Evolutionary conservation across 345 rosid species (phyloP).

Genomic region (Dovyalis caffra): DNA sequence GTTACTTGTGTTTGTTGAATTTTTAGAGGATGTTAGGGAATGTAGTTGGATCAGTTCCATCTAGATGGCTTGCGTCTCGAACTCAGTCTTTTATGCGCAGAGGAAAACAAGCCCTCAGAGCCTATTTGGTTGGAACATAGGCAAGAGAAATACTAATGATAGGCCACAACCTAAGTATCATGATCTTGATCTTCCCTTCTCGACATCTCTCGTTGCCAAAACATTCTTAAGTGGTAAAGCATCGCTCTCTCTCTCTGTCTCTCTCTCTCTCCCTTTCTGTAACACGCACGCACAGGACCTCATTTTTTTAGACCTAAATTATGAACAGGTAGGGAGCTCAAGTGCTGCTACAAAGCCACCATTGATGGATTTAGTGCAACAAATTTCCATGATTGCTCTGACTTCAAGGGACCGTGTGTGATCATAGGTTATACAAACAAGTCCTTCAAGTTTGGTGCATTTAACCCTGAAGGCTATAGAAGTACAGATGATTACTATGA

Average conservation of each 20-base stretch:
- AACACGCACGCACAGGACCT: not conserved
- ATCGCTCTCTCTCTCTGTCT: constrained; percentile 7
- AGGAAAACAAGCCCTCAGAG: constrained; percentile 31
- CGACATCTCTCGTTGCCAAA: constrained; percentile 54
- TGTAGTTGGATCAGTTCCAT: not conserved
- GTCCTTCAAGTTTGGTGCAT: constrained; percentile 77
- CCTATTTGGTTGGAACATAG: constrained; percentile 62
- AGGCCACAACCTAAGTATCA: constrained; percentile 47
- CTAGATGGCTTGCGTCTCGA: constrained; percentile 51
- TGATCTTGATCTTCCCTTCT: constrained; percentile 56
- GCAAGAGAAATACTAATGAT: constrained; percentile 34
- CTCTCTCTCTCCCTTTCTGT: not conserved
- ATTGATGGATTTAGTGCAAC: constrained; percentile 80
- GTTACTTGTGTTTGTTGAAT: not conserved
- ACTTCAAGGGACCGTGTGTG: constrained; percentile 93
- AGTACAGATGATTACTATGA: constrained; percentile 89
- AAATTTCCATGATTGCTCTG: constrained; percentile 66
- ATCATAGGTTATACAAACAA: constrained; percentile 67
- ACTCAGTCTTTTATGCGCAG: constrained; percentile 24
- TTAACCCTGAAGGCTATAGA: constrained; percentile 81
- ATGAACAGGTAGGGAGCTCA: constrained; percentile 59
- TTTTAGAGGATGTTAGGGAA: constrained; percentile 15
- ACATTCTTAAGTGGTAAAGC: constrained; percentile 63
- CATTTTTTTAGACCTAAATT: not conserved
- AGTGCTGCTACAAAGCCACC: constrained; percentile 76